Percentiles rank a stretch among this genome's conserved stretches.
phyloP scores from a whole-genome alignment of 163 green algal species.

The Prototheca cutis region DNA sequence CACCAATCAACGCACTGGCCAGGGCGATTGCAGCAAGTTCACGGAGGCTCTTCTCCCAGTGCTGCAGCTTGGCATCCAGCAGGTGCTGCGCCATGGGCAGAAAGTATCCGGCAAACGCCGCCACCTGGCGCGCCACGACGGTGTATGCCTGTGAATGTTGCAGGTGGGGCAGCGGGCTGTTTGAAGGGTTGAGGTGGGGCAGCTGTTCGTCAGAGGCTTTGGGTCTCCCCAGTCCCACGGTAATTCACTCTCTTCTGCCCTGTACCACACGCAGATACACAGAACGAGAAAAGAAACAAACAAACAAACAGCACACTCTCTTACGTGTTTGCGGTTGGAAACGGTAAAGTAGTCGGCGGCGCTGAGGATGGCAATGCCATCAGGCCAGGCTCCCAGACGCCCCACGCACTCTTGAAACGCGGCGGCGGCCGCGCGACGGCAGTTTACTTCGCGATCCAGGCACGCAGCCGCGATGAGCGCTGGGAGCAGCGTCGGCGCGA shows the following conservation, averaged over 20 bases:
- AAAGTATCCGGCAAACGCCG: constrained; percentile 56
- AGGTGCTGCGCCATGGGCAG: constrained; percentile 55
- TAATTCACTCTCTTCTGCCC: too few relatives aligned
- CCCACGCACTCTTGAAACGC: constrained; percentile 94
- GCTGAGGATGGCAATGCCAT: constrained; percentile 83
- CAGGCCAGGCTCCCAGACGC: constrained; percentile 56
- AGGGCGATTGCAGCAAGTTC: constrained; percentile 64
- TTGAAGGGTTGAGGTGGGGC: too few relatives aligned
- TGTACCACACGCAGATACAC: too few relatives aligned
- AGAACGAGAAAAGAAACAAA: too few relatives aligned
- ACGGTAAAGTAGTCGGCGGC: constrained; percentile 87
- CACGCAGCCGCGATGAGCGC: constrained; percentile 71
- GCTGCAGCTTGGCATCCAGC: constrained; percentile 62
- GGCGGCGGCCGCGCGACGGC: constrained; percentile 74
- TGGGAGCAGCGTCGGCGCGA: constrained; percentile 47
- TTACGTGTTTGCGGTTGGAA: constrained; percentile 21
- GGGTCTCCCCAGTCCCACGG: too few relatives aligned
- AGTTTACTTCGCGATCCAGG: constrained; percentile 87
- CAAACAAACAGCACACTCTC: too few relatives aligned
- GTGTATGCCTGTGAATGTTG: constrained; percentile 64
- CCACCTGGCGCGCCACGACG: constrained; percentile 60
- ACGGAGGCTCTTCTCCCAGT: constrained; percentile 79
- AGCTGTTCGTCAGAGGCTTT: too few relatives aligned
- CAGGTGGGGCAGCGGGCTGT: too few relatives aligned
- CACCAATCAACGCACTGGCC: constrained; percentile 14